Conservation (phyloP, 169 alveolate genomes). For the Plasmodium gallinaceum region DNA sequence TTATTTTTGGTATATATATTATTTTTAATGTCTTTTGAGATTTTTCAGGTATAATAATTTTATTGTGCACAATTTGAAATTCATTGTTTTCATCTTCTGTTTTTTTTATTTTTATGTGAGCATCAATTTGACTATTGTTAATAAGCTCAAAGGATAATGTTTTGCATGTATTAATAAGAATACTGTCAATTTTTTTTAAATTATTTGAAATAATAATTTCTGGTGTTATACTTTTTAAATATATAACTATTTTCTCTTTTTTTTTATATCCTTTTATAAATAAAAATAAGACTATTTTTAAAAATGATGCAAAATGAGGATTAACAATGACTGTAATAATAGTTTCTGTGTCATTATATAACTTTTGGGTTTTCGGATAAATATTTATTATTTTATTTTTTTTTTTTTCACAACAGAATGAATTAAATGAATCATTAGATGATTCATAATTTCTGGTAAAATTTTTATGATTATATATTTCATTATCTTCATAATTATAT, state of each 20-base stretch:
- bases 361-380: slow-evolving; percentile 38
- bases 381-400: slow-evolving; percentile 17
- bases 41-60: slow-evolving; percentile 24
- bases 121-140: slow-evolving; percentile 19
- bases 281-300: slow-evolving; percentile 42
- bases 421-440: no score
- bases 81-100: slow-evolving; percentile 55
- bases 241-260: slow-evolving; percentile 45
- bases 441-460: no score
- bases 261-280: slow-evolving; percentile 66
- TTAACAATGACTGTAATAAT: slow-evolving; percentile 15
- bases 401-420: neutral
- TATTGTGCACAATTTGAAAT: slow-evolving; percentile 11
- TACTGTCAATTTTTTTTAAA: slow-evolving; percentile 19
- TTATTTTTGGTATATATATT: slow-evolving; percentile 35
- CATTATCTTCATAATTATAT: neutral
- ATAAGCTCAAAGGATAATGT: slow-evolving; percentile 39
- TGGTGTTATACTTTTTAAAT: slow-evolving; percentile 67
- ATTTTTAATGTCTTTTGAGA: slow-evolving; percentile 27
- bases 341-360: slow-evolving; percentile 42
- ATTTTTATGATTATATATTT: neutral
- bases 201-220: slow-evolving; percentile 31
- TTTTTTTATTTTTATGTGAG: slow-evolving; percentile 35
- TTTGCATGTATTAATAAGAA: slow-evolving; percentile 40
- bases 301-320: slow-evolving; percentile 70